These are phyloP conservation scores for Scheffersomyces cryptocercus DNA, from an alignment of 1,139 yeast species.

Conservation along the genomic window DNA sequence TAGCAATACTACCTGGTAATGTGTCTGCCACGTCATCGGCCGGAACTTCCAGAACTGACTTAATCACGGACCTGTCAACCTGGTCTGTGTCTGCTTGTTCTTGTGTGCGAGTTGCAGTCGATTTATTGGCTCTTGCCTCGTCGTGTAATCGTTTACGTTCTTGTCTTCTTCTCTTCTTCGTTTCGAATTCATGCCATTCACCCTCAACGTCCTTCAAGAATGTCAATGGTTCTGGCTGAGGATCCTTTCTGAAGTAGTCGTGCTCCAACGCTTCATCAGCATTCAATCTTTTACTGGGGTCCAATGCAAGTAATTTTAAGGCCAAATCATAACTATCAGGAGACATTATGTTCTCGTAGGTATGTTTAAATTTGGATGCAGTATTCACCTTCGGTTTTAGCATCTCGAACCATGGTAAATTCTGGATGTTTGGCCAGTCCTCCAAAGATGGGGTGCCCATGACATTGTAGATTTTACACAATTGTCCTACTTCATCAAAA, in stretches of 20 bases:
- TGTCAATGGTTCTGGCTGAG: conserved; percentile 52
- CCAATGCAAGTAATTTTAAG: conserved; percentile 56
- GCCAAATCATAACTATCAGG: conserved; percentile 69
- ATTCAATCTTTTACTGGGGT: conserved; percentile 65
- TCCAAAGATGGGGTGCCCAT: conserved; percentile 83
- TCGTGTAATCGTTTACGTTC: conserved; percentile 50
- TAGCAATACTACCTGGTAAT: too few species aligned
- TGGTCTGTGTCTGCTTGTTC: neutral
- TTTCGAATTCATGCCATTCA: conserved; percentile 98
- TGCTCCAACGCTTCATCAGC: conserved; percentile 66
- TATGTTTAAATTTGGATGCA: conserved; percentile 47
- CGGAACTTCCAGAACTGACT: neutral
- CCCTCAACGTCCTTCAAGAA: conserved; percentile 61
- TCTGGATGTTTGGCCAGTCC: conserved; percentile 77
- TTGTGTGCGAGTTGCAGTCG: conserved; percentile 3
- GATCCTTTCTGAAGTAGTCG: conserved; percentile 66
- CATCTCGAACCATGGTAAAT: conserved; percentile 92
- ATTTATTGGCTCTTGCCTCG: conserved; percentile 20
- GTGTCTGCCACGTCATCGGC: neutral
- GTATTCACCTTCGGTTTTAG: conserved; percentile 59
- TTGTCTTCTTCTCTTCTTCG: conserved; percentile 76
- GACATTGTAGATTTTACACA: conserved; percentile 70
- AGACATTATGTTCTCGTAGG: conserved; percentile 48
- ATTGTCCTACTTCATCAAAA: conserved; percentile 81
- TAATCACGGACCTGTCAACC: neutral